phyloP scores from a whole-genome alignment of 352 stramenopile species.

The Globisporangium sylvaticum region DNA sequence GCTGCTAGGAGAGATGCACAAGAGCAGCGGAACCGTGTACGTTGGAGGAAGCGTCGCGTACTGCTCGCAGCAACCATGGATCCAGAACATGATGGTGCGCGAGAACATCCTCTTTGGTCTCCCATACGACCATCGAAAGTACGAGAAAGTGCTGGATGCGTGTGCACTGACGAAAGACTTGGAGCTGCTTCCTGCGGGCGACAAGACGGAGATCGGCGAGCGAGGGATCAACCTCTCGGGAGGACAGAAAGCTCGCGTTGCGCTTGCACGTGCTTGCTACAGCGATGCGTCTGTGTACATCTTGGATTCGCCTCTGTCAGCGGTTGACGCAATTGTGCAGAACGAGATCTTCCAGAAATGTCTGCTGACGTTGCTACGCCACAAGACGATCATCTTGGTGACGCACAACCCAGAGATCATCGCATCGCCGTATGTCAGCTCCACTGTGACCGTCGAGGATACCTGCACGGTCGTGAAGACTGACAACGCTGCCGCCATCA shows the following conservation, averaged over 20 bases:
- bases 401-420: constrained; percentile 32
- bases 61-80: constrained; percentile 88
- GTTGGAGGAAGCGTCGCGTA: constrained; percentile 56
- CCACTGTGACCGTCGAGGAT: neutral
- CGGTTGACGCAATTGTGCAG: constrained; percentile 55
- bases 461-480: neutral
- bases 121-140: constrained; percentile 46
- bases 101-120: constrained; percentile 93
- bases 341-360: constrained; percentile 79
- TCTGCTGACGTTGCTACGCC: constrained; percentile 39
- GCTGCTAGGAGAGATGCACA: constrained; percentile 90
- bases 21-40: constrained; percentile 16
- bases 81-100: constrained; percentile 72
- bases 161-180: constrained; percentile 75
- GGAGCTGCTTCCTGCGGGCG: constrained; percentile 53
- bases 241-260: constrained; percentile 43
- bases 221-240: constrained; percentile 34
- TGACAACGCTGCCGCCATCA: neutral
- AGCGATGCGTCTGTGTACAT: constrained; percentile 32
- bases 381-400: constrained; percentile 54
- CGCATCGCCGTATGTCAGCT: neutral
- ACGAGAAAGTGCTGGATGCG: constrained; percentile 51
- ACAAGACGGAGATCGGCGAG: constrained; percentile 67
- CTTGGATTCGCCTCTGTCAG: constrained; percentile 8
- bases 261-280: constrained; percentile 59